Evolutionary conservation across 495 filamentous ascomycete genomes (phyloP), one percentile per base, ranked within the genome.

Genomic region (Bacidia rubella): DNA sequence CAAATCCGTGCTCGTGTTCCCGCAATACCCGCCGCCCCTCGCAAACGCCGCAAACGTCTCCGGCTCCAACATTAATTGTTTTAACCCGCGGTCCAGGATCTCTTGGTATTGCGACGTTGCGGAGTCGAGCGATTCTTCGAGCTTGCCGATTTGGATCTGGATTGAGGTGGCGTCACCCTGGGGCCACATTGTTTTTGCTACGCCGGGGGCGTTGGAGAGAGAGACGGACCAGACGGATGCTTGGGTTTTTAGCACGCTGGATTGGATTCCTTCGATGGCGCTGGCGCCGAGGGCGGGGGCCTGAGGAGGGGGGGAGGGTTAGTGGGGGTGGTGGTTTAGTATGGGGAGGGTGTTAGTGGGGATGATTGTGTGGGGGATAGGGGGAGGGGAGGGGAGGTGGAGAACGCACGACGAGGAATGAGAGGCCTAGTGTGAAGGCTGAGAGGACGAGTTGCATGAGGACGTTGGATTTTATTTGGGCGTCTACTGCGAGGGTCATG

Each of bases 181-280:
- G 3, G 54, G 54, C 54, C 54, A 56, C 3, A 56, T 53, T 32
- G 54, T 26, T 26, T 26, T 40, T 2, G 49, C 49, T 11, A 56
- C 54, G 15, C 54, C 54, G 25, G 54, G 54, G 10, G 54, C 49
- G 17, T 56, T 35, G 10, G 15, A 7, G 10, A 56, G 39, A 40
- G 40, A 20, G 22, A 47, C 47, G 11, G 49, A 47, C 22, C 26
- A 26, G 3, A 40, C 40, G 7, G 40, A 23, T 19, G 47, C 41
- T 24, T 27, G 20, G n/a, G n/a, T 15, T 32, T 44, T 32, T n/a
- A 55, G 5, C 17, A 49, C 44, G 10, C 19, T 26, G 15, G n/a
- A 15, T 24, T 47, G 21, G 2, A 47, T 26, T 5, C 44, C 26
- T 22, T 22, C 22, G 21, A 47, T 47, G n/a, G 44, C 12, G 12